phyloP scores from a whole-genome alignment of 768 basidiomycete species.

The Amanita phalloides region DNA sequence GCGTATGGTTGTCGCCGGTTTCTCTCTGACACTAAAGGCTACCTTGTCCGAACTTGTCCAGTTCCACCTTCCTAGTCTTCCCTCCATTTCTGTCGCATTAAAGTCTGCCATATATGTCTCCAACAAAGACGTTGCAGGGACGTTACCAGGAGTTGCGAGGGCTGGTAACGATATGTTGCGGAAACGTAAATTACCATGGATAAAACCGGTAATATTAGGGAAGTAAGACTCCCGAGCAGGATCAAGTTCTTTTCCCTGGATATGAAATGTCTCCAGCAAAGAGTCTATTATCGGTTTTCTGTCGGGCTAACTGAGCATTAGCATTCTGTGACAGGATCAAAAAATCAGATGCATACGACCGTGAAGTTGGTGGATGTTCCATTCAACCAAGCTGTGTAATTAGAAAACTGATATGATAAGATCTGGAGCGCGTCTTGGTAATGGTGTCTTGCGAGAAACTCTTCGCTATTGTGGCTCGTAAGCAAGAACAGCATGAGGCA shows the following conservation, averaged over 20 bases:
- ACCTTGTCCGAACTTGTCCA: constrained; percentile 58
- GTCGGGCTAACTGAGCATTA: constrained; percentile 28
- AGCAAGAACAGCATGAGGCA: constrained; percentile 70
- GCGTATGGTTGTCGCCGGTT: constrained; percentile 28
- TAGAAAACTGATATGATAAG: constrained; percentile 50
- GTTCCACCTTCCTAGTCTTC: constrained; percentile 51
- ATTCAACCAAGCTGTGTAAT: constrained; percentile 69
- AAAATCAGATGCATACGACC: constrained; percentile 32
- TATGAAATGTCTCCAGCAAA: constrained; percentile 38
- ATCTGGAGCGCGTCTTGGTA: constrained; percentile 55
- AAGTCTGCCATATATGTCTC: constrained; percentile 35
- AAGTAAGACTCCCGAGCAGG: constrained; percentile 48
- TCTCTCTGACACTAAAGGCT: constrained; percentile 58
- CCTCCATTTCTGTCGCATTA: constrained; percentile 39
- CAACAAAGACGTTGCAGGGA: constrained; percentile 5
- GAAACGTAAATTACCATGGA: constrained; percentile 50
- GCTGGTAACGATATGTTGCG: constrained; percentile 52
- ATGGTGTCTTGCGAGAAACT: constrained; percentile 49
- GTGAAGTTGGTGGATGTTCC: constrained; percentile 56
- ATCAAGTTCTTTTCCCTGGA: constrained; percentile 33
- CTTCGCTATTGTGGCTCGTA: constrained; percentile 64
- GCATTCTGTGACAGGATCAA: not conserved
- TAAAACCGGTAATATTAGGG: constrained; percentile 69
- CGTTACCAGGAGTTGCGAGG: constrained; percentile 13
- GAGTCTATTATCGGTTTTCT: constrained; percentile 30